Percentiles rank a stretch among this genome's conserved stretches.
Evolutionary conservation across 495 filamentous ascomycete genomes (phyloP).

Genomic region (Cryomyces antarcticus): DNA sequence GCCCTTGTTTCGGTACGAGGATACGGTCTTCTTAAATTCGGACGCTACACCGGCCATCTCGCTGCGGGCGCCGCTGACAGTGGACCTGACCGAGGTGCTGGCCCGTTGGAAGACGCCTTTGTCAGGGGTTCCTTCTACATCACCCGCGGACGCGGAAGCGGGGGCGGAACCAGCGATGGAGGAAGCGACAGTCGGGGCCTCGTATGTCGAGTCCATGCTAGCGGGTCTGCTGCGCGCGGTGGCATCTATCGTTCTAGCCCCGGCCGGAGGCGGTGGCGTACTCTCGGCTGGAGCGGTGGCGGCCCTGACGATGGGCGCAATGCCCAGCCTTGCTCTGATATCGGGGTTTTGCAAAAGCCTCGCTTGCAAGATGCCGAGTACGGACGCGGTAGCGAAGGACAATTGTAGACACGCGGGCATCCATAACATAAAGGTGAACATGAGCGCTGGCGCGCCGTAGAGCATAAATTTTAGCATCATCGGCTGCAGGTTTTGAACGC

Average conservation of each 20-base stretch:
- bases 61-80: neutral
- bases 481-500: conserved; percentile 17
- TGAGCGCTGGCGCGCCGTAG: conserved; percentile 37
- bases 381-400: conserved; percentile 41
- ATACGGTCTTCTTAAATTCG: neutral
- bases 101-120: neutral
- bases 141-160: neutral
- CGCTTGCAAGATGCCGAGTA: conserved; percentile 36
- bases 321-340: conserved; percentile 28
- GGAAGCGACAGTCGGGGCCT: neutral
- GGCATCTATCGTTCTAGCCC: too few species aligned
- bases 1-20: neutral
- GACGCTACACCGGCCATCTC: neutral
- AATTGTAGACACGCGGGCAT: conserved; percentile 51
- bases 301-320: conserved; percentile 27
- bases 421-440: conserved; percentile 37
- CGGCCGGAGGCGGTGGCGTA: too few species aligned
- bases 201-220: neutral
- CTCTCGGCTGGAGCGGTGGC: too few species aligned
- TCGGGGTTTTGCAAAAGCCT: conserved; percentile 26
- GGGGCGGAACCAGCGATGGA: neutral
- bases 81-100: neutral
- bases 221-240: too few species aligned
- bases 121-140: neutral
- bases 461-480: conserved; percentile 30